Conservation (phyloP, 805 yeast genomes). For the Grigorovia yakushimaensis region DNA sequence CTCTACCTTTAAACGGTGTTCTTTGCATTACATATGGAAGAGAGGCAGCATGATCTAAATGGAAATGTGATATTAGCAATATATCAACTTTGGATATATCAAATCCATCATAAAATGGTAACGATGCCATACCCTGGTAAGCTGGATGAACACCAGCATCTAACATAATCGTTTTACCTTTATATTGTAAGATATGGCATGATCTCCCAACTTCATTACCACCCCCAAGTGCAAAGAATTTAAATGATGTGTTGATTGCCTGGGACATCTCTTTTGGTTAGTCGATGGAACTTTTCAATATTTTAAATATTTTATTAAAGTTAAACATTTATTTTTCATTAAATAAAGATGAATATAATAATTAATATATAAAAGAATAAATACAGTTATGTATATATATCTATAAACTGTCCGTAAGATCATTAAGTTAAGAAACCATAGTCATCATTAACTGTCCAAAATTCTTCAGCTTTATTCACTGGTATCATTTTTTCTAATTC, state of each 20-base stretch:
- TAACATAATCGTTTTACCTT: slow-evolving; percentile 89
- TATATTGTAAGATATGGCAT: slow-evolving; percentile 84
- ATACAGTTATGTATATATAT: background rate
- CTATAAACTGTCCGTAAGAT: background rate
- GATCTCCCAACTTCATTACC: slow-evolving; percentile 97
- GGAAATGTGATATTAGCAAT: slow-evolving; percentile 86
- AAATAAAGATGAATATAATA: background rate
- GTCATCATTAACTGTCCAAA: slow-evolving; percentile 40
- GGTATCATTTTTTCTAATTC: slow-evolving; percentile 3
- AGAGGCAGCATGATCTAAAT: slow-evolving; percentile 96
- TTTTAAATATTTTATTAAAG: background rate
- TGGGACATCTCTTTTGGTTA: slow-evolving; percentile 6
- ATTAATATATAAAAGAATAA: no score
- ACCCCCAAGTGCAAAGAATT: slow-evolving; percentile 91
- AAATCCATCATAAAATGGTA: slow-evolving; percentile 93
- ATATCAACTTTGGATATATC: slow-evolving; percentile 84
- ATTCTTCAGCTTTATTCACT: slow-evolving; percentile 33
- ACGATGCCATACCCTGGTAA: slow-evolving; percentile 73
- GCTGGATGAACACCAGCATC: slow-evolving; percentile 99
- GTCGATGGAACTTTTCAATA: background rate
- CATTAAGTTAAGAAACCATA: slow-evolving; percentile 36
- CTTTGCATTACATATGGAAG: slow-evolving; percentile 97
- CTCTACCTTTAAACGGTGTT: slow-evolving; percentile 88
- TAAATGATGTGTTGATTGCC: slow-evolving; percentile 32
- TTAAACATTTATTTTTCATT: background rate